Conservation (phyloP, 495 filamentous ascomycete genomes). For the Trypethelium eluteriae region DNA sequence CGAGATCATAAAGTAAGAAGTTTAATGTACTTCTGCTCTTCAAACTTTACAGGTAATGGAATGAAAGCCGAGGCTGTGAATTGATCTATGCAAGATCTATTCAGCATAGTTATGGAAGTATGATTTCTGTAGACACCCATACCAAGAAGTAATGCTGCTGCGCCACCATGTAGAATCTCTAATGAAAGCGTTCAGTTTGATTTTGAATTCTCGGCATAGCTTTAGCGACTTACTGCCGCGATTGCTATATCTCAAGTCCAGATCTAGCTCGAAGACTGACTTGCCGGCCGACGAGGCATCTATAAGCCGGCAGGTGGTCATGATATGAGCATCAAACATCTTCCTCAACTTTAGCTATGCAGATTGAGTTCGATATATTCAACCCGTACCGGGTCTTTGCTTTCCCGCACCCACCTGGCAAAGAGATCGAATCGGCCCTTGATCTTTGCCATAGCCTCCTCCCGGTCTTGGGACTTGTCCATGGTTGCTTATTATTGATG, state of each 20-base stretch:
- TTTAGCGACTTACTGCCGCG: not conserved
- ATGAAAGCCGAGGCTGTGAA: slow-evolving; percentile 2
- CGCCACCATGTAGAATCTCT: slow-evolving; percentile 2
- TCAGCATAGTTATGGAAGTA: not conserved
- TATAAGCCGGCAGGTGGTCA: not conserved
- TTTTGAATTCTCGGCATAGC: not conserved
- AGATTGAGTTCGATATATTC: not conserved
- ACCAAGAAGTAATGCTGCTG: slow-evolving; percentile 1
- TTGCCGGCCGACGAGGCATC: not conserved
- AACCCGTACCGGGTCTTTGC: not conserved
- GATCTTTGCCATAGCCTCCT: not conserved
- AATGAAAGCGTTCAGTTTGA: not conserved
- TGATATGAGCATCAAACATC: slow-evolving; percentile 2
- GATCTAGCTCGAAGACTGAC: slow-evolving; percentile 1
- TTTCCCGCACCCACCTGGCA: not conserved
- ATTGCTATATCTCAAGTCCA: not conserved
- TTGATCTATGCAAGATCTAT: not conserved
- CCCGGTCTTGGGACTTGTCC: not conserved
- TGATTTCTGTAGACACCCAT: not conserved
- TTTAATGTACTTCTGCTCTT: not conserved
- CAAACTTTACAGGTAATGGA: not conserved
- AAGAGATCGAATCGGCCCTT: not conserved
- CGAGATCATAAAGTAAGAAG: not conserved
- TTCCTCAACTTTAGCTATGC: not conserved
- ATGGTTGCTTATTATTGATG: not conserved